Evolutionary conservation across 2,329 filamentous ascomycete species (phyloP), one percentile per base, ranked within the genome.

Genomic region (Neonectria punicea): DNA sequence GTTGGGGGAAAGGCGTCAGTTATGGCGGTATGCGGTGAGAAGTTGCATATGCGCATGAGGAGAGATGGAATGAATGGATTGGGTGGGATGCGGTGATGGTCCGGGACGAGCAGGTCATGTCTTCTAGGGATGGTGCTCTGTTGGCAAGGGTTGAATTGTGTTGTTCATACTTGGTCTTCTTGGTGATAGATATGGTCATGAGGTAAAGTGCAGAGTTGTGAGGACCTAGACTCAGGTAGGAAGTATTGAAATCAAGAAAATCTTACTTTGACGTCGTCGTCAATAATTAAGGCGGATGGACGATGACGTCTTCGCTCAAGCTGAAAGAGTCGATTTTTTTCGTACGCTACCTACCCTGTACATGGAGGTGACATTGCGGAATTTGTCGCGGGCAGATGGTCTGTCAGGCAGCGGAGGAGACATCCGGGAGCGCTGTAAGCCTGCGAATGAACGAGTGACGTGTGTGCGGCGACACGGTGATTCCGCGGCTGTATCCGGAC

Each of bases 1-100:
- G 57, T 65, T 69, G 69, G 56, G 66, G 62, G 41, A 47, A 67
- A 64, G 57, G 58, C 60, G 65, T 57, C 51, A 49, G 22, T 20
- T 53, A 43, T 25, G 53, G 53, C 50, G 65, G 57, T 49, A 72
- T 72, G 69, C 71, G 71, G 71, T 73, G 67, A 72, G 58, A 66
- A 55, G 55, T 47, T 61, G 53, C 61, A 63, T 63, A 64, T 66
- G 64, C 59, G 66, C 63, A 68, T 65, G 58, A 65, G 60, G 43
- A 61, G 41, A 36, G 53, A 34, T 50, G 39, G 56, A 44, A 34
- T 44, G 22, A 30, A 25, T 25, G 56, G 53, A 53, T 51, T 61
- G 61, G 56, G 43, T 39, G 44, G n/a, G 25, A 56, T 54, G 55
- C 22, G 14, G 46, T 32, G 55, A 58, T 58, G 41, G 57, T 25